Percentiles rank a stretch among this genome's conserved stretches.
Evolutionary conservation across 305 asterid genomes (phyloP).

Genomic region (Andrographis paniculata): DNA sequence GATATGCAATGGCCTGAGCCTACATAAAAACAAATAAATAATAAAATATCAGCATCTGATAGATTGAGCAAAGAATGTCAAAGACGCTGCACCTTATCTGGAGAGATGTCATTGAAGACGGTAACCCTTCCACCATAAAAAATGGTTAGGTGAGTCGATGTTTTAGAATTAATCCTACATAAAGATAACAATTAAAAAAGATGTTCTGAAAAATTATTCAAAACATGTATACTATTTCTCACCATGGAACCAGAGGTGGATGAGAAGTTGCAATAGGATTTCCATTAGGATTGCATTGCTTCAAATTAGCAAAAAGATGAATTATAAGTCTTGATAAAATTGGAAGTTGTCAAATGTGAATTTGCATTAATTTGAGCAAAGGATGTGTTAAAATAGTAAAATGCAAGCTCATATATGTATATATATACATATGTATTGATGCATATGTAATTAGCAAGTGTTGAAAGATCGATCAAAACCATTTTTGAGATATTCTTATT

Average conservation of each 20-base stretch:
- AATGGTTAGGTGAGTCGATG: conserved; percentile 59
- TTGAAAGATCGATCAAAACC: too few relatives aligned
- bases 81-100: conserved; percentile 43
- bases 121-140: conserved; percentile 67
- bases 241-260: conserved; percentile 28
- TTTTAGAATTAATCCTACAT: conserved; percentile 40
- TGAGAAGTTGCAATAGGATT: conserved; percentile 27
- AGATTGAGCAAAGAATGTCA: neutral
- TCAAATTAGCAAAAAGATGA: conserved; percentile 22
- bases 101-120: conserved; percentile 68
- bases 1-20: conserved; percentile 75
- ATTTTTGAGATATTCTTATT: too few relatives aligned
- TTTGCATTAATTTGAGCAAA: too few relatives aligned
- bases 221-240: conserved; percentile 15
- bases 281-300: conserved; percentile 40
- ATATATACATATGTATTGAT: too few relatives aligned
- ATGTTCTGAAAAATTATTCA: neutral
- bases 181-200: conserved; percentile 7
- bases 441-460: too few relatives aligned
- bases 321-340: too few relatives aligned
- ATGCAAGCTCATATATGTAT: too few relatives aligned
- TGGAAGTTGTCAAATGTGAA: too few relatives aligned
- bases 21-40: conserved; percentile 17
- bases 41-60: conserved; percentile 1
- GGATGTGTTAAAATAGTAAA: too few relatives aligned